A percentile compares a stretch with the other conserved stretches of the same genome.
phyloP scores from a whole-genome alignment of 371 early-diverging fungal genomes.

The Astathelohania contejeani region DNA sequence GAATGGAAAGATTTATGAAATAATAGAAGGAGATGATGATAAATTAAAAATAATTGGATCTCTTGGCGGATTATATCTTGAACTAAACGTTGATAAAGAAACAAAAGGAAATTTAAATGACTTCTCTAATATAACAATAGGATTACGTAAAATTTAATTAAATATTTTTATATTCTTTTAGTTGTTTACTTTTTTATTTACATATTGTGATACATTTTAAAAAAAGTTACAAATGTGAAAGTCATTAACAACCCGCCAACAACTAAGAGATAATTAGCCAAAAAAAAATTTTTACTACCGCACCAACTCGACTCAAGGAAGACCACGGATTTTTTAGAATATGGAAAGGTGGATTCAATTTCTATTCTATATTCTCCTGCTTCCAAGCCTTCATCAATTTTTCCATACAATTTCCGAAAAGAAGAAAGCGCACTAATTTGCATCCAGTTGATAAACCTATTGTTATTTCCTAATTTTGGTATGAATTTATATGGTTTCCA shows the following conservation, averaged over 20 bases:
- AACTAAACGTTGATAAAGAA: no score
- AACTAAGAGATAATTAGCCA: constrained; percentile 19
- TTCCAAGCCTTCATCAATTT: constrained; percentile 13
- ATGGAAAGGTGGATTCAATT: constrained; percentile 23
- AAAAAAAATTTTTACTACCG: constrained; percentile 38
- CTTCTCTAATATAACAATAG: no score
- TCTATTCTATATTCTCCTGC: constrained; percentile 27
- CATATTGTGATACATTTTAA: no score
- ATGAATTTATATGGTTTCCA: constrained; percentile 24
- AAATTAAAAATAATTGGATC: no score
- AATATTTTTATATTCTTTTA: no score
- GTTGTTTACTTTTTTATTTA: no score
- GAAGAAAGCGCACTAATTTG: constrained; percentile 24
- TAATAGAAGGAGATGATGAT: no score
- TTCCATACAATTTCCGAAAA: constrained; percentile 46
- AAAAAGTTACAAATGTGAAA: no score
- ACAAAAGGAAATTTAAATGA: no score
- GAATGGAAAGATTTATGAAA: no score
- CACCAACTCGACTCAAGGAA: constrained; percentile 11
- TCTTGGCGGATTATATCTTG: no score
- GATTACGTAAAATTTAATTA: no score
- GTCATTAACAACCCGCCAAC: constrained; percentile 17
- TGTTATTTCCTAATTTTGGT: constrained; percentile 11
- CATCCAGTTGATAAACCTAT: constrained; percentile 50
- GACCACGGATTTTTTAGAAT: constrained; percentile 20